Conservation (phyloP, 805 yeast species). For the Candida rishiriensis region DNA sequence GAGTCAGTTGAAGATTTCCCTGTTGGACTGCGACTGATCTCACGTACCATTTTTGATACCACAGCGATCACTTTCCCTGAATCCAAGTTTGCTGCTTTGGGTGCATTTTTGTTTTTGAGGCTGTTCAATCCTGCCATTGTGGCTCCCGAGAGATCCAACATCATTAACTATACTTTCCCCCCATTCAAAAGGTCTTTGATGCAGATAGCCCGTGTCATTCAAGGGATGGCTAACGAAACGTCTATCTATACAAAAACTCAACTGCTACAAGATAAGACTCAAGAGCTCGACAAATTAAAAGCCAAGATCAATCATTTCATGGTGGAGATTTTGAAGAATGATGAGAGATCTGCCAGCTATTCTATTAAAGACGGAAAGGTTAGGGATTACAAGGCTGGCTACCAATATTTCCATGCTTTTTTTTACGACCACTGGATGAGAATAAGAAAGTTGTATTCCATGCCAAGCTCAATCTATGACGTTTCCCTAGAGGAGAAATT, state of each 20-base stretch:
- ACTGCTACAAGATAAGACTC: slow-evolving; percentile 33
- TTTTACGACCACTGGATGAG: slow-evolving; percentile 45
- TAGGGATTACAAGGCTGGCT: slow-evolving; percentile 28
- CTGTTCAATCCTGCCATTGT: slow-evolving; percentile 87
- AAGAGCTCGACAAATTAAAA: slow-evolving; percentile 38
- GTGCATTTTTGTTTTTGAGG: slow-evolving; percentile 80
- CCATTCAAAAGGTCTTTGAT: slow-evolving; percentile 58
- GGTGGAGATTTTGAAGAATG: slow-evolving; percentile 23
- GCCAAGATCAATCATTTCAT: slow-evolving; percentile 38
- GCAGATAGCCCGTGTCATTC: slow-evolving; percentile 77
- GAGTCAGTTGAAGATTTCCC: slow-evolving; percentile 59
- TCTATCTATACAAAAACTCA: slow-evolving; percentile 64
- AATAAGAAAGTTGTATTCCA: slow-evolving; percentile 20
- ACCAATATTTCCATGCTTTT: slow-evolving; percentile 39
- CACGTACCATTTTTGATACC: slow-evolving; percentile 57
- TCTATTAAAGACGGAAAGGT: slow-evolving; percentile 17
- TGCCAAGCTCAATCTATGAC: slow-evolving; percentile 9
- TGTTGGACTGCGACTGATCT: slow-evolving; percentile 62
- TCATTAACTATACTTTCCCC: slow-evolving; percentile 13
- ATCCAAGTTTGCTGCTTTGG: slow-evolving; percentile 67
- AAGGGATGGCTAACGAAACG: slow-evolving; percentile 82
- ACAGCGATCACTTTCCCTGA: slow-evolving; percentile 62
- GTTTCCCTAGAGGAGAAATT: slow-evolving; percentile 15
- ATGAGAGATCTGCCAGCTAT: slow-evolving; percentile 6
- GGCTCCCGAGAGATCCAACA: slow-evolving; percentile 62